These are phyloP conservation scores for Jimgerdemannia lactiflua DNA, from an alignment of 192 early-diverging fungal genomes.

Conservation along the genomic window DNA sequence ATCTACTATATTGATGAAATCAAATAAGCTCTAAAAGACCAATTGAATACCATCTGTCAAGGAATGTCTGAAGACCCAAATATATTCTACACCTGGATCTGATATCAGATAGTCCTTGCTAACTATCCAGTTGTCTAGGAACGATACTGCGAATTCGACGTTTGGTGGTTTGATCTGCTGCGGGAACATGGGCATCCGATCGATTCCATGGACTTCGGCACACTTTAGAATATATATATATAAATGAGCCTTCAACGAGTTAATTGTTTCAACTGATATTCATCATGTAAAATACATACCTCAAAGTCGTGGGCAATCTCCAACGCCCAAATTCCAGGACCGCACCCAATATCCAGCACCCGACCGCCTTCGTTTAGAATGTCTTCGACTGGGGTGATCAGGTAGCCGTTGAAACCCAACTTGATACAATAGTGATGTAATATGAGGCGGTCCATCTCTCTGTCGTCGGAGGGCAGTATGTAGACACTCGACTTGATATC, in stretches of 20 bases:
- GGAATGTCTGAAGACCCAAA: too few relatives aligned
- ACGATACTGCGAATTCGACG: slow-evolving; percentile 13
- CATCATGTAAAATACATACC: too few relatives aligned
- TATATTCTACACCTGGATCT: too few relatives aligned
- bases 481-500: too few relatives aligned
- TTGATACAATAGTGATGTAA: background rate
- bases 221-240: too few relatives aligned
- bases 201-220: background rate
- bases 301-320: background rate
- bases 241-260: too few relatives aligned
- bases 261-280: too few relatives aligned
- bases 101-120: too few relatives aligned
- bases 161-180: slow-evolving; percentile 12
- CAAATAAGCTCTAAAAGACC: too few relatives aligned
- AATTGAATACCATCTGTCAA: too few relatives aligned
- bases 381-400: background rate
- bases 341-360: background rate
- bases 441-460: background rate
- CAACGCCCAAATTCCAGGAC: background rate
- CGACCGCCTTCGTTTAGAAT: background rate
- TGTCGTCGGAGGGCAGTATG: too few relatives aligned
- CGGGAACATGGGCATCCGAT: background rate
- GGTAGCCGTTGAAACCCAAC: background rate
- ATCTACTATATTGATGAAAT: too few relatives aligned
- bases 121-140: slow-evolving; percentile 28